Conservation (phyloP, 2,329 filamentous ascomycete species). For the Dichotomopilus funicola region DNA sequence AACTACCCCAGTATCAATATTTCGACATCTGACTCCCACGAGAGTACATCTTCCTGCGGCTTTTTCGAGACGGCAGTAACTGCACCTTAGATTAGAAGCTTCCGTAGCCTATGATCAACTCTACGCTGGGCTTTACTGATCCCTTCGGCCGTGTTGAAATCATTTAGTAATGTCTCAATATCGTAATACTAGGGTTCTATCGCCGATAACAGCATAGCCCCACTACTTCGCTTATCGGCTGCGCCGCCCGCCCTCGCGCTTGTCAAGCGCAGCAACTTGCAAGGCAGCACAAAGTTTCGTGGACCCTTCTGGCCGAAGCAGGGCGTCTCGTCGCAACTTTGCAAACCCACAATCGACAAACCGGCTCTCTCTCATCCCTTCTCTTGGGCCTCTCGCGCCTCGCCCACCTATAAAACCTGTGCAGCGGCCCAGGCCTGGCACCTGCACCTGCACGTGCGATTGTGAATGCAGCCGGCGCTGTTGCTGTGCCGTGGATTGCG, state of each 20-base stretch:
- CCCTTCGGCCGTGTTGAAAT: no score
- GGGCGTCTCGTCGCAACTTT: background rate
- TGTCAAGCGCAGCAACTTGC: background rate
- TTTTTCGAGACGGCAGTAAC: no score
- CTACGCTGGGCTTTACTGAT: no score
- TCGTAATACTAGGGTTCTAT: background rate
- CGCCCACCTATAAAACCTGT: background rate
- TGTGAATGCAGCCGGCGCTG: conserved; percentile 20
- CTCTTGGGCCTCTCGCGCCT: no score
- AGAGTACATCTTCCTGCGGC: no score
- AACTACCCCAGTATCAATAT: no score
- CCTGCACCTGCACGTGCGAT: conserved; percentile 2
- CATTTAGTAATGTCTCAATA: background rate
- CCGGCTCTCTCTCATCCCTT: no score
- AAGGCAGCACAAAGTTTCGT: conserved; percentile 12
- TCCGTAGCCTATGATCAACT: no score
- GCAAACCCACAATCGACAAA: background rate
- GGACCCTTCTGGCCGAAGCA: background rate
- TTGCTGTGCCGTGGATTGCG: conserved; percentile 16
- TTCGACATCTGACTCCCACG: no score
- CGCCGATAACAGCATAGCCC: background rate
- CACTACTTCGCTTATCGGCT: conserved; percentile 4
- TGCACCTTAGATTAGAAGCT: no score
- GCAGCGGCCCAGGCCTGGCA: conserved; percentile 1
- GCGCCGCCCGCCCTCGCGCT: background rate